Conservation (phyloP, 176 grass and related monocot genomes). For the Triticum aestivum region DNA sequence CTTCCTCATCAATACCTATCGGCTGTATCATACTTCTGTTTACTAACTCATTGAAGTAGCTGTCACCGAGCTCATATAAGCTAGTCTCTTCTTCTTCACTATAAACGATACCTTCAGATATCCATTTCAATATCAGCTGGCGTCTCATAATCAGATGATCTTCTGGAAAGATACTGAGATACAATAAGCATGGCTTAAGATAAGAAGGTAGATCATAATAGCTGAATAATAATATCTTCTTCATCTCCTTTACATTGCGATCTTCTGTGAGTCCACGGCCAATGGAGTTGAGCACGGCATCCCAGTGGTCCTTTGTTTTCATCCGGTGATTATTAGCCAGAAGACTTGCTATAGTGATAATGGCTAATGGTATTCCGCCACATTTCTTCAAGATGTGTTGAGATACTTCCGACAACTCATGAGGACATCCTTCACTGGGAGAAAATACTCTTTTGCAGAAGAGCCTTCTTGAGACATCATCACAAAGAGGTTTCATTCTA, state of each 20-base stretch:
- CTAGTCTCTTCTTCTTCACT: background rate
- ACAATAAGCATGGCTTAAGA: background rate
- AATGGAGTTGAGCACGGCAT: background rate
- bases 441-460: background rate
- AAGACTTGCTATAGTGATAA: background rate
- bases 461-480: no score
- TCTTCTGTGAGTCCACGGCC: background rate
- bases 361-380: background rate
- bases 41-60: background rate
- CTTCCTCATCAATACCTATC: fast-evolving
- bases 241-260: background rate
- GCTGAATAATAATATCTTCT: background rate
- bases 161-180: background rate
- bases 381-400: background rate
- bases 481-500: no score
- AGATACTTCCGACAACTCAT: background rate
- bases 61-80: background rate
- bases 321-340: fast-evolving
- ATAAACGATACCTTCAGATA: background rate
- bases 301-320: background rate
- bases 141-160: fast-evolving
- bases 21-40: background rate
- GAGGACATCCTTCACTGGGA: background rate
- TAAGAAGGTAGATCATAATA: background rate
- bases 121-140: background rate